These are phyloP conservation scores for Ustanciosporium gigantosporum DNA, from an alignment of 1,284 basidiomycete genomes.

Conservation along the genomic window DNA sequence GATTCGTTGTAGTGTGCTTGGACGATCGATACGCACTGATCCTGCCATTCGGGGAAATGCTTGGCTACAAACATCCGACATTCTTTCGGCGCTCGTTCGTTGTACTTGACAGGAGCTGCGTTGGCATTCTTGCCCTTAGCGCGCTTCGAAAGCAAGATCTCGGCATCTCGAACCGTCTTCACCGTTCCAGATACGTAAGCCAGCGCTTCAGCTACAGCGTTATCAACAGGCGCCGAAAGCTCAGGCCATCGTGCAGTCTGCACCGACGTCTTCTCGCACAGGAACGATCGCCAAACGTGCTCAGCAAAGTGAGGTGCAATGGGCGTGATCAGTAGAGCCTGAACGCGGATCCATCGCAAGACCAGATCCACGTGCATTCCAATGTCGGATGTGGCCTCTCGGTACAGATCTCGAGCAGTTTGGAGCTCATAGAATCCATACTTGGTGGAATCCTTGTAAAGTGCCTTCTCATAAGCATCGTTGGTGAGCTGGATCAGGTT, in stretches of 20 bases:
- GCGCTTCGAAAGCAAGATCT: constrained; percentile 63
- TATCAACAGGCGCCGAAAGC: constrained; percentile 65
- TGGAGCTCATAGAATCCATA: constrained; percentile 96
- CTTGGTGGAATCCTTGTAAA: constrained; percentile 95
- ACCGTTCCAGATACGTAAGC: constrained; percentile 80
- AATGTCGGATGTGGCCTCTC: constrained; percentile 77
- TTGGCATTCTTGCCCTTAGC: constrained; percentile 45
- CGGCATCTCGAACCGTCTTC: constrained; percentile 88
- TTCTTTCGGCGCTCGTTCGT: constrained; percentile 68
- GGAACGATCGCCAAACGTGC: constrained; percentile 75
- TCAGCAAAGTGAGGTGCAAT: constrained; percentile 95
- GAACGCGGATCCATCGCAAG: constrained; percentile 78
- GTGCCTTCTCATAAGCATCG: constrained; percentile 68
- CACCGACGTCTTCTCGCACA: constrained; percentile 78
- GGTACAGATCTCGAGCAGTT: constrained; percentile 90
- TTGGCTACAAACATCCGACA: constrained; percentile 88
- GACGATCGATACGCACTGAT: constrained; percentile 76
- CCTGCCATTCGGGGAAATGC: constrained; percentile 91
- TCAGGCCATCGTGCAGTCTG: constrained; percentile 81
- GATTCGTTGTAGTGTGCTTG: constrained; percentile 71
- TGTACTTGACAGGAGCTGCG: constrained; percentile 39
- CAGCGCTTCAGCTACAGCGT: constrained; percentile 67
- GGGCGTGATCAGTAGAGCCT: constrained; percentile 79
- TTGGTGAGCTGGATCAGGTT: constrained; percentile 79
- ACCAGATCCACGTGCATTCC: constrained; percentile 83